A percentile compares a stretch with the other conserved stretches of the same genome.
Conservation (phyloP, 2,329 filamentous ascomycete genomes). For the Sporothrix humicola region DNA sequence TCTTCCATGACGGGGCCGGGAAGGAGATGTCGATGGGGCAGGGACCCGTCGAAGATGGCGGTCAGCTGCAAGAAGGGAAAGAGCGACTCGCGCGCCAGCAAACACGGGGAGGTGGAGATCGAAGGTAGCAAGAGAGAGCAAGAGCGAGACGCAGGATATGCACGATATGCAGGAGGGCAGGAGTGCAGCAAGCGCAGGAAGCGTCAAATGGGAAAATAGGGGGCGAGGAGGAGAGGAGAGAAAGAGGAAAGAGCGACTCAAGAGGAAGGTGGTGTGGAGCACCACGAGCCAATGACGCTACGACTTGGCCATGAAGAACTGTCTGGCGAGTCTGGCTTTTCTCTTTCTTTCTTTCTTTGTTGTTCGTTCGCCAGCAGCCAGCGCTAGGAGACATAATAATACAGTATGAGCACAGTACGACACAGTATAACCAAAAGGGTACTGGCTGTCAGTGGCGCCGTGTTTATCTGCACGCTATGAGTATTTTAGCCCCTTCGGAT, state of each 20-base stretch:
- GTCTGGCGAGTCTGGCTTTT: neutral
- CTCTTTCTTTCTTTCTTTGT: slow-evolving; percentile 28
- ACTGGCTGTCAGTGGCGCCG: neutral
- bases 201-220: slow-evolving; percentile 11
- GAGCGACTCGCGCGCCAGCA: neutral
- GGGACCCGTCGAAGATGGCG: slow-evolving; percentile 24
- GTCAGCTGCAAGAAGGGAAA: slow-evolving; percentile 7
- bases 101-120: neutral
- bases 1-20: slow-evolving; percentile 13
- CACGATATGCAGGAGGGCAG: slow-evolving; percentile 35
- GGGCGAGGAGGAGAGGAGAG: slow-evolving; percentile 2
- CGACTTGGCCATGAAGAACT: slow-evolving; percentile 26
- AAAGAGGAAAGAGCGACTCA: slow-evolving; percentile 1
- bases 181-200: slow-evolving; percentile 34
- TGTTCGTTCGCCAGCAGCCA: slow-evolving; percentile 7
- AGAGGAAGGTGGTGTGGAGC: slow-evolving; percentile 29
- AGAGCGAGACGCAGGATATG: slow-evolving; percentile 13
- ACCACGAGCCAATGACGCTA: slow-evolving; percentile 31
- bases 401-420: neutral
- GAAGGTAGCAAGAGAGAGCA: neutral
- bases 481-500: neutral
- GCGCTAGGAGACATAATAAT: slow-evolving; percentile 6
- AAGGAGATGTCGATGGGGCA: slow-evolving; percentile 18
- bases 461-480: slow-evolving; percentile 15
- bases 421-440: neutral